These are phyloP conservation scores for Suillus brevipes DNA, from an alignment of 768 basidiomycete genomes.

Conservation along the genomic window DNA sequence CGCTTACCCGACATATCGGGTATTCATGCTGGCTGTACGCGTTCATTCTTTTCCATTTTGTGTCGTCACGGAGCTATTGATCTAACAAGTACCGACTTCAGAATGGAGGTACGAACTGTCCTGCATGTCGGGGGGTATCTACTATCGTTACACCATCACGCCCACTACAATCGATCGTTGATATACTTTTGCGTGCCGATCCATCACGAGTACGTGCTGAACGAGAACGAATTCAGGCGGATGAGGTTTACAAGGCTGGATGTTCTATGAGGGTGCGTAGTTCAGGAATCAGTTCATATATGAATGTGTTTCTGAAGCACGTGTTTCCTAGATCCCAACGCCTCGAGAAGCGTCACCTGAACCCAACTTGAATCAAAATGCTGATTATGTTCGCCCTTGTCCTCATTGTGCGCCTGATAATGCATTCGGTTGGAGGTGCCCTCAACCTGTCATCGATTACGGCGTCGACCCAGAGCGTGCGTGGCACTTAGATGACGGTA, in stretches of 20 bases:
- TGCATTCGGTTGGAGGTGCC: constrained; percentile 76
- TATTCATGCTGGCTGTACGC: neutral
- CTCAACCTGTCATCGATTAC: constrained; percentile 78
- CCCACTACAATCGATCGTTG: constrained; percentile 69
- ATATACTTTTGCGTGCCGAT: constrained; percentile 67
- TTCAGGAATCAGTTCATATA: neutral
- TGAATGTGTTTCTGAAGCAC: neutral
- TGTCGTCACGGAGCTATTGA: neutral
- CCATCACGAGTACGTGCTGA: constrained; percentile 68
- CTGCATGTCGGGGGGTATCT: constrained; percentile 73
- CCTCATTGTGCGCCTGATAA: constrained; percentile 75
- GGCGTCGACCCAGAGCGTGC: constrained; percentile 65
- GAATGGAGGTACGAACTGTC: constrained; percentile 87
- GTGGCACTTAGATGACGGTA: constrained; percentile 76
- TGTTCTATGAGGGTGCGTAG: constrained; percentile 59
- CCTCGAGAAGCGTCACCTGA: constrained; percentile 79
- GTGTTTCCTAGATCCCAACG: constrained; percentile 58
- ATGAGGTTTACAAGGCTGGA: constrained; percentile 72
- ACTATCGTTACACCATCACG: constrained; percentile 72
- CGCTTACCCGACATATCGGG: neutral
- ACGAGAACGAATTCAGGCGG: constrained; percentile 77
- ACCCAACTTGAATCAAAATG: constrained; percentile 62
- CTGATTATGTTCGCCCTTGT: constrained; percentile 74
- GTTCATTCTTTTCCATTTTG: neutral
- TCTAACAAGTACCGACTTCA: constrained; percentile 32